phyloP scores from a whole-genome alignment of 371 early-diverging fungal genomes.

The Mucor velutinosus region DNA sequence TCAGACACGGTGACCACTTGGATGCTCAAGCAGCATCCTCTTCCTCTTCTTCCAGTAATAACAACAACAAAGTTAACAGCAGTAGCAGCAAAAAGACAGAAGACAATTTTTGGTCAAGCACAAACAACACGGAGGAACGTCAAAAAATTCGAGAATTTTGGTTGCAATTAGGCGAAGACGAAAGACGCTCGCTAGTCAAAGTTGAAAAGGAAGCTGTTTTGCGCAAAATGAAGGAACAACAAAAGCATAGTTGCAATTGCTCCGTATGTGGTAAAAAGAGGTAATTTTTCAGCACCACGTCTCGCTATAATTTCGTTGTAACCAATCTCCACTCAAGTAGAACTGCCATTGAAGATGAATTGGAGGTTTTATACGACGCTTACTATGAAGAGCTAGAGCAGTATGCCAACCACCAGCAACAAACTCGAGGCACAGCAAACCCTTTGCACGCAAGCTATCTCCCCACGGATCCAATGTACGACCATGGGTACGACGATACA shows the following conservation, averaged over 20 bases:
- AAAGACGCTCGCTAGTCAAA: slow-evolving; percentile 81
- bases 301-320: background rate
- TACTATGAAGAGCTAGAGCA: slow-evolving; percentile 92
- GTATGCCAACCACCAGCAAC: slow-evolving; percentile 77
- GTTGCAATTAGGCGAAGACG: slow-evolving; percentile 84
- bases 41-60: slow-evolving; percentile 4
- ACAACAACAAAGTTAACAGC: background rate
- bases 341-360: slow-evolving; percentile 89
- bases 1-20: slow-evolving; percentile 20
- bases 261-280: slow-evolving; percentile 90
- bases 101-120: slow-evolving; percentile 65
- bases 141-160: slow-evolving; percentile 89
- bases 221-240: slow-evolving; percentile 92
- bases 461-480: slow-evolving; percentile 19
- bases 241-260: slow-evolving; percentile 88
- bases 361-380: slow-evolving; percentile 89
- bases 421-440: slow-evolving; percentile 24
- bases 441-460: slow-evolving; percentile 22
- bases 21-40: slow-evolving; percentile 1
- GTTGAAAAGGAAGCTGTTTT: slow-evolving; percentile 92
- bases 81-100: background rate
- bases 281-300: slow-evolving; percentile 33
- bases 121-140: slow-evolving; percentile 78
- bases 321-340: slow-evolving; percentile 37
- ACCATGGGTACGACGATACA: slow-evolving; percentile 19